Conservation (phyloP, 352 stramenopile species). For the Pythium dissotocum region DNA sequence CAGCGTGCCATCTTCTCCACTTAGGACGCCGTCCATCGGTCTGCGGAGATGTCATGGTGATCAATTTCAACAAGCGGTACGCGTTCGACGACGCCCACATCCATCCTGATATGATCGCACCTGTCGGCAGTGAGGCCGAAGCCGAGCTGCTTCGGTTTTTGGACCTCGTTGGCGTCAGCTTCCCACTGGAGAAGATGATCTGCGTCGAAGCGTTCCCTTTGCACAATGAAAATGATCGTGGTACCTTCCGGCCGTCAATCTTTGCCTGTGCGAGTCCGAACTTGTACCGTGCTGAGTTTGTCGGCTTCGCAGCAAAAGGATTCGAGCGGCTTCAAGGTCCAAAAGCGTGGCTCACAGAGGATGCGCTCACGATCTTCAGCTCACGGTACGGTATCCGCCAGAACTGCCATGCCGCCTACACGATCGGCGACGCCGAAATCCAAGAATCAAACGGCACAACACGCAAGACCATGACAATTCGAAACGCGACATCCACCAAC, state of each 20-base stretch:
- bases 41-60: slow-evolving; percentile 13
- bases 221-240: background rate
- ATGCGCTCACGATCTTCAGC: slow-evolving; percentile 14
- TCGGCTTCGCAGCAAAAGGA: slow-evolving; percentile 5
- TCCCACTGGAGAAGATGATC: slow-evolving; percentile 14
- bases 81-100: slow-evolving; percentile 6
- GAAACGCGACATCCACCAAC: slow-evolving; percentile 3
- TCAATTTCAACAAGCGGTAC: slow-evolving; percentile 16
- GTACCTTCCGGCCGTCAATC: background rate
- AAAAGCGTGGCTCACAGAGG: slow-evolving; percentile 18
- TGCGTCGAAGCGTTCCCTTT: slow-evolving; percentile 16
- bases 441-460: background rate
- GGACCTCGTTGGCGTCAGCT: slow-evolving; percentile 15
- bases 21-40: slow-evolving; percentile 4
- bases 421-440: background rate
- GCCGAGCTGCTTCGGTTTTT: slow-evolving; percentile 14
- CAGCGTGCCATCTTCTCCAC: slow-evolving; percentile 12
- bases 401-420: slow-evolving; percentile 7
- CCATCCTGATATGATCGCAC: slow-evolving; percentile 1
- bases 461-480: slow-evolving; percentile 4
- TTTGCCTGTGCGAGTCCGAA: slow-evolving; percentile 19
- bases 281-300: slow-evolving; percentile 15
- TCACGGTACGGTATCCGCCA: slow-evolving; percentile 18
- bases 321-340: background rate
- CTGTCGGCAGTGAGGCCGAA: slow-evolving; percentile 8